Conservation (phyloP, 192 early-diverging fungal genomes). For the Coemansia pectinata region DNA sequence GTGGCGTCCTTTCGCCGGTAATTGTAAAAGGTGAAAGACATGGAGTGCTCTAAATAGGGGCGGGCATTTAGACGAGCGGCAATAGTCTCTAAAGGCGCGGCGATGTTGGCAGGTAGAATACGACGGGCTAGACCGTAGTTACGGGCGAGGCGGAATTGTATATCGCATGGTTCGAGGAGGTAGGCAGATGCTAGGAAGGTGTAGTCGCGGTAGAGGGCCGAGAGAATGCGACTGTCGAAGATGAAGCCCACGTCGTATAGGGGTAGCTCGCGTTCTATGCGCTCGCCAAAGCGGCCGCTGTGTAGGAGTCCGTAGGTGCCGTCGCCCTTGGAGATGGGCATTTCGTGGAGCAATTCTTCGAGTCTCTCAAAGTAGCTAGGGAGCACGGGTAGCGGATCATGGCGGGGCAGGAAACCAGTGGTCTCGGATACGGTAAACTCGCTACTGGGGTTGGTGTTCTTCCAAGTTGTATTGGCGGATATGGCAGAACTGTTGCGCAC, state of each 20-base stretch:
- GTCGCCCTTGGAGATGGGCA: conserved; percentile 71
- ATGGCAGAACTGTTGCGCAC: background rate
- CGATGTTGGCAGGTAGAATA: conserved; percentile 74
- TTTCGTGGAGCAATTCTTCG: conserved; percentile 71
- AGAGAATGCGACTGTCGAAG: conserved; percentile 68
- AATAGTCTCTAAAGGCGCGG: conserved; percentile 71
- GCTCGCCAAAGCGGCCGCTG: conserved; percentile 76
- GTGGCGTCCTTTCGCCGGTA: conserved; percentile 69
- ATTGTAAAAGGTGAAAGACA: conserved; percentile 84
- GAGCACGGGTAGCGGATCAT: conserved; percentile 69
- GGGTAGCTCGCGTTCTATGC: conserved; percentile 70
- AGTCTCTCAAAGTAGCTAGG: conserved; percentile 70
- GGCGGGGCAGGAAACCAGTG: conserved; percentile 60
- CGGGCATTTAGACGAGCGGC: conserved; percentile 70
- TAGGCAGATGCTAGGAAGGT: conserved; percentile 87
- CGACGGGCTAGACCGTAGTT: conserved; percentile 81
- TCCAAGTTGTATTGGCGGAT: conserved; percentile 12
- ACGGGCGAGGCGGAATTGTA: conserved; percentile 66
- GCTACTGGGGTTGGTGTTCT: conserved; percentile 27
- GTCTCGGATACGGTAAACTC: conserved; percentile 52
- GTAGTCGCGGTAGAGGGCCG: conserved; percentile 84
- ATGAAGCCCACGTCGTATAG: conserved; percentile 72
- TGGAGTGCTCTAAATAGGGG: conserved; percentile 78
- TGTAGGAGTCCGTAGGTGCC: conserved; percentile 75
- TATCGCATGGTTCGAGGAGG: conserved; percentile 86